A percentile compares a stretch with the other conserved stretches of the same genome.
Evolutionary conservation across 345 rosid genomes (phyloP).

Genomic region (Garcia nutans): DNA sequence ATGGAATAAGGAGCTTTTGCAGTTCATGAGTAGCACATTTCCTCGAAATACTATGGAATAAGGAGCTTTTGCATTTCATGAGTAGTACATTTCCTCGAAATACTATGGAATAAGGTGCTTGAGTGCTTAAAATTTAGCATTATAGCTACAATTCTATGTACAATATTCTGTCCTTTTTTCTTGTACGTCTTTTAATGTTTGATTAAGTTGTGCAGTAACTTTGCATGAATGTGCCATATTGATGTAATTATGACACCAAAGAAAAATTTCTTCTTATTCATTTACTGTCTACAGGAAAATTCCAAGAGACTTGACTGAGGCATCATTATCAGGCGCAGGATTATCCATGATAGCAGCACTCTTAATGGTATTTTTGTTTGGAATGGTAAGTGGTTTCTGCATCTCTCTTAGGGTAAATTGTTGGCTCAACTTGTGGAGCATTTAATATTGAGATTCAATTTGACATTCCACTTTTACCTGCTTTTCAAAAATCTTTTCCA

Average conservation of each 20-base stretch:
- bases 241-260: background rate
- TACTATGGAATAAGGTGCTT: background rate
- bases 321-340: slow-evolving; percentile 95
- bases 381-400: slow-evolving; percentile 64
- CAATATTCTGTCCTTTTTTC: background rate
- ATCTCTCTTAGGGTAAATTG: background rate
- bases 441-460: background rate
- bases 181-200: background rate
- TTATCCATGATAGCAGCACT: slow-evolving; percentile 86
- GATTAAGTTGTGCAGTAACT: background rate
- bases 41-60: no score
- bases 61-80: no score
- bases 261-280: background rate
- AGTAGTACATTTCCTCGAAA: background rate
- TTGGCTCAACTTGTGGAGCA: background rate
- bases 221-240: background rate
- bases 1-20: no score
- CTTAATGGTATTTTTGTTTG: slow-evolving; percentile 86
- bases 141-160: background rate
- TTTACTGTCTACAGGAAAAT: slow-evolving; percentile 68
- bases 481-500: background rate
- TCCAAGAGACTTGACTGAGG: slow-evolving; percentile 99
- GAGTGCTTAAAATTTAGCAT: background rate
- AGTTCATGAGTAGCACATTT: no score
- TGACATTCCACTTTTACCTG: background rate